Evolutionary conservation across 495 filamentous ascomycete species (phyloP).

Genomic region (Aspergillus asperescens): DNA sequence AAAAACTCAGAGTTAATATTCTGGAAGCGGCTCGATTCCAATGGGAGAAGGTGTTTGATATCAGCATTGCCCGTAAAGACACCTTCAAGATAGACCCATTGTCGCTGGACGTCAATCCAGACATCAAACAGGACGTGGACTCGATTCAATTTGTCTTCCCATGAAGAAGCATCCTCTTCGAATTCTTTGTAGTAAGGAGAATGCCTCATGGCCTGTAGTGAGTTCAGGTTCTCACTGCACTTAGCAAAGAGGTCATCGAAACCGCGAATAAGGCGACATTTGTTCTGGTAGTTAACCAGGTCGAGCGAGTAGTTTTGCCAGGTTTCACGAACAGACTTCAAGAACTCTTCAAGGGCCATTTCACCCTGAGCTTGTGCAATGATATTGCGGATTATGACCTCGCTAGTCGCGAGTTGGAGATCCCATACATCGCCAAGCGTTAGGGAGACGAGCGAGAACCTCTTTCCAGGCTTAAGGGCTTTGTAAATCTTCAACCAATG

Average conservation of each 20-base stretch:
- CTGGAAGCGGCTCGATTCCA: conserved; percentile 92
- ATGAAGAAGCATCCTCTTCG: conserved; percentile 89
- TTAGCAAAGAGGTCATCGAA: conserved; percentile 99
- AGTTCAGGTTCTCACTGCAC: conserved; percentile 96
- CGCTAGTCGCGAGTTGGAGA: conserved; percentile 78
- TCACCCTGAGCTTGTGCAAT: conserved; percentile 95
- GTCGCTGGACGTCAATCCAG: conserved; percentile 98
- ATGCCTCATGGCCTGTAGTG: conserved; percentile 96
- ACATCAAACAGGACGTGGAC: conserved; percentile 97
- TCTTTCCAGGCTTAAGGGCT: conserved; percentile 77
- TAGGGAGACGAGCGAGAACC: conserved; percentile 88
- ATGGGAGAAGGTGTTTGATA: conserved; percentile 95
- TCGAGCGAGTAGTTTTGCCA: conserved; percentile 95
- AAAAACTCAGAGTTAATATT: conserved; percentile 99
- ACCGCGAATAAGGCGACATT: conserved; percentile 91
- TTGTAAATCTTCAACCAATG: conserved; percentile 99
- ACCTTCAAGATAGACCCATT: conserved; percentile 98
- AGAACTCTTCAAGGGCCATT: conserved; percentile 96
- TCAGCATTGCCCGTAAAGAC: conserved; percentile 98
- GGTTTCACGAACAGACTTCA: conserved; percentile 92
- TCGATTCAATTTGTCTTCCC: conserved; percentile 97
- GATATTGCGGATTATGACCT: conserved; percentile 81
- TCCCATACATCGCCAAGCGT: conserved; percentile 98
- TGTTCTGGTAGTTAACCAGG: conserved; percentile 94
- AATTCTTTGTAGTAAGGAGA: conserved; percentile 99